These are phyloP conservation scores for Fagopyrum esculentum DNA, from an alignment of 148 eudicot genomes.

Conservation along the genomic window DNA sequence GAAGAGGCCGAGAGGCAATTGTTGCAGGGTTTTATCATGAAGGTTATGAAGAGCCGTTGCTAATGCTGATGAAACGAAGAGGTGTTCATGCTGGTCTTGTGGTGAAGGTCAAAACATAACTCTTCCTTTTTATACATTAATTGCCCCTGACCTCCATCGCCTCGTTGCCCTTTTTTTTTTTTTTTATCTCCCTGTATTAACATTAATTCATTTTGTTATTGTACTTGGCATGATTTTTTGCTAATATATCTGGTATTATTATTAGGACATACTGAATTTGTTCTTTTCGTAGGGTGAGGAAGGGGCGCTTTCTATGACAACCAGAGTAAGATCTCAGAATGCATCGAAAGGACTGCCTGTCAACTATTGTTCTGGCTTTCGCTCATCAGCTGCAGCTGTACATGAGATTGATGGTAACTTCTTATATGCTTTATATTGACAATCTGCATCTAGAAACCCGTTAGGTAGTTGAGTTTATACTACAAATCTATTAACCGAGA, in stretches of 20 bases:
- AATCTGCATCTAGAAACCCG: background rate
- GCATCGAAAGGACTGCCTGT: slow-evolving; percentile 91
- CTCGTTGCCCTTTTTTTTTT: no score
- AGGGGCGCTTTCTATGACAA: slow-evolving; percentile 98
- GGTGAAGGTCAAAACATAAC: slow-evolving; percentile 55
- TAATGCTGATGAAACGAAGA: slow-evolving; percentile 98
- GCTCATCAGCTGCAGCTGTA: slow-evolving; percentile 52
- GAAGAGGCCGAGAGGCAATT: slow-evolving; percentile 79
- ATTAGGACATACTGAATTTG: background rate
- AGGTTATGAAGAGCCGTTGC: slow-evolving; percentile 93
- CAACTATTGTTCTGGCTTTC: slow-evolving; percentile 96
- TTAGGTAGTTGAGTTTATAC: background rate
- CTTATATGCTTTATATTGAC: background rate
- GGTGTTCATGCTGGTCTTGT: slow-evolving; percentile 89
- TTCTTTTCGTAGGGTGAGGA: slow-evolving; percentile 72
- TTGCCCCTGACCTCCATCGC: background rate
- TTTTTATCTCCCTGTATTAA: background rate
- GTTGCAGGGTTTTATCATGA: slow-evolving; percentile 95
- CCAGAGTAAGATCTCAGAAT: slow-evolving; percentile 48
- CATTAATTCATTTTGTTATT: background rate
- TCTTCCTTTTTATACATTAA: background rate
- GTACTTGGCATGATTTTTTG: background rate
- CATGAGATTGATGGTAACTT: slow-evolving; percentile 57
- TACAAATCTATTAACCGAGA: background rate
- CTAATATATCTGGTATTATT: background rate